Conservation (phyloP, 2,329 filamentous ascomycete species). For the Bipolaris zeicola region DNA sequence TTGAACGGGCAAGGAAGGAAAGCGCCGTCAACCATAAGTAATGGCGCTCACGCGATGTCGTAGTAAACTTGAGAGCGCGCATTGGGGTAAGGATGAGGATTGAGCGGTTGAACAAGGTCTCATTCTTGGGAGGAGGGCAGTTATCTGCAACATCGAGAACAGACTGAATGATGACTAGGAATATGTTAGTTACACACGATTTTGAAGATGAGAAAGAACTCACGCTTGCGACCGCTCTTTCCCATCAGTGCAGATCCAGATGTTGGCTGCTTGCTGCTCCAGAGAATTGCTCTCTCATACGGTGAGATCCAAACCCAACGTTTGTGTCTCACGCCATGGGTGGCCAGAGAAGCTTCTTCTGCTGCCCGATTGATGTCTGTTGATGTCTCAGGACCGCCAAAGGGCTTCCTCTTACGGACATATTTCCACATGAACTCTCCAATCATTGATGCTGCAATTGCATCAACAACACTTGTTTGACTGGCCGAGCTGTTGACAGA, state of each 20-base stretch:
- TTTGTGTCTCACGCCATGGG: constrained; percentile 77
- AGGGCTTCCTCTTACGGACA: constrained; percentile 84
- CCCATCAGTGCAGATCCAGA: constrained; percentile 87
- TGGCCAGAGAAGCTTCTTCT: constrained; percentile 68
- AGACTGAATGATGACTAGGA: constrained; percentile 85
- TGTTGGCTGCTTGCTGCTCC: constrained; percentile 96
- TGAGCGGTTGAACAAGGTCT: constrained; percentile 81
- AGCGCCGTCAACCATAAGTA: constrained; percentile 94
- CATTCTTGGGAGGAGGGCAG: constrained; percentile 78
- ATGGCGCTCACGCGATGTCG: constrained; percentile 80
- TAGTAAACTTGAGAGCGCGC: constrained; percentile 93
- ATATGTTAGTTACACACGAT: constrained; percentile 20
- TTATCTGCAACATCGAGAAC: constrained; percentile 97
- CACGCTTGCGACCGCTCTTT: constrained; percentile 92
- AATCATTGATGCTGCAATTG: constrained; percentile 97
- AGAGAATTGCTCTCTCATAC: constrained; percentile 94
- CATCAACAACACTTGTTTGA: constrained; percentile 84
- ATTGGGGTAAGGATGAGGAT: constrained; percentile 94
- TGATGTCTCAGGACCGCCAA: constrained; percentile 71
- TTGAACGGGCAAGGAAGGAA: constrained; percentile 91
- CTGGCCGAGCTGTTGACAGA: constrained; percentile 66
- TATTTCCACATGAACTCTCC: constrained; percentile 98
- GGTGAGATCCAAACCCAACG: constrained; percentile 98
- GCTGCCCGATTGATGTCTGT: constrained; percentile 57
- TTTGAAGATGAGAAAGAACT: constrained; percentile 52